phyloP scores from a whole-genome alignment of 2,329 filamentous ascomycete species.

The Fusarium sp. region DNA sequence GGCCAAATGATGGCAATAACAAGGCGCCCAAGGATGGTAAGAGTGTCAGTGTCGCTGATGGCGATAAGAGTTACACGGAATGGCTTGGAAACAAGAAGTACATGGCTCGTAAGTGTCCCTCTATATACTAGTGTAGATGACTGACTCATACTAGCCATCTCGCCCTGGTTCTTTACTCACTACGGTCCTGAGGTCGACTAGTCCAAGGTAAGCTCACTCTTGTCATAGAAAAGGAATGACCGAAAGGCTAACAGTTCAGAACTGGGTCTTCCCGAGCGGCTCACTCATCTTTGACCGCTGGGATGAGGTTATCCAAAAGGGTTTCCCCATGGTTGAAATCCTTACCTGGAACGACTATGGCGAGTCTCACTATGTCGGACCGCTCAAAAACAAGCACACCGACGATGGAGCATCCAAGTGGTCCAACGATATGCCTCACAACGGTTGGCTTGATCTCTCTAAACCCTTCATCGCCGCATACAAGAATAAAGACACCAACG shows the following conservation, averaged over 20 bases:
- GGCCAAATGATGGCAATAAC: slow-evolving; percentile 57
- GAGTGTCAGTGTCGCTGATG: slow-evolving; percentile 53
- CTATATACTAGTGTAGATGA: rapidly evolving
- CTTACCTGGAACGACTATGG: slow-evolving; percentile 62
- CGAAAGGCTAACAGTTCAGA: slow-evolving; percentile 57
- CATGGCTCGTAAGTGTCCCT: slow-evolving; percentile 49
- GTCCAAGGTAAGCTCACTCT: slow-evolving; percentile 5
- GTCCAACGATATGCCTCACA: slow-evolving; percentile 59
- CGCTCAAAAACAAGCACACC: slow-evolving; percentile 54
- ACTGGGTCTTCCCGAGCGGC: slow-evolving; percentile 68
- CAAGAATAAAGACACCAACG: slow-evolving; percentile 54
- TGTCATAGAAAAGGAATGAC: rapidly evolving
- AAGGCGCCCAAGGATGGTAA: slow-evolving; percentile 55
- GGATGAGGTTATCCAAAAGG: slow-evolving; percentile 56
- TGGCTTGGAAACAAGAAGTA: slow-evolving; percentile 55
- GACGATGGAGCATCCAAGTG: slow-evolving; percentile 58
- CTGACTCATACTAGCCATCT: slow-evolving; percentile 37
- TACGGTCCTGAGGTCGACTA: slow-evolving; percentile 39
- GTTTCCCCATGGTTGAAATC: slow-evolving; percentile 58
- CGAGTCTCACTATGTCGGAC: slow-evolving; percentile 64
- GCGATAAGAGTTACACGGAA: slow-evolving; percentile 47
- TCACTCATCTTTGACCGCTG: slow-evolving; percentile 67
- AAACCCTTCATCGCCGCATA: slow-evolving; percentile 63
- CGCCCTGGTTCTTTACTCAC: slow-evolving; percentile 60
- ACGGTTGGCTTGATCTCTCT: slow-evolving; percentile 63